Conservation (phyloP, 371 early-diverging fungal species). For the Apophysomyces variabilis region DNA sequence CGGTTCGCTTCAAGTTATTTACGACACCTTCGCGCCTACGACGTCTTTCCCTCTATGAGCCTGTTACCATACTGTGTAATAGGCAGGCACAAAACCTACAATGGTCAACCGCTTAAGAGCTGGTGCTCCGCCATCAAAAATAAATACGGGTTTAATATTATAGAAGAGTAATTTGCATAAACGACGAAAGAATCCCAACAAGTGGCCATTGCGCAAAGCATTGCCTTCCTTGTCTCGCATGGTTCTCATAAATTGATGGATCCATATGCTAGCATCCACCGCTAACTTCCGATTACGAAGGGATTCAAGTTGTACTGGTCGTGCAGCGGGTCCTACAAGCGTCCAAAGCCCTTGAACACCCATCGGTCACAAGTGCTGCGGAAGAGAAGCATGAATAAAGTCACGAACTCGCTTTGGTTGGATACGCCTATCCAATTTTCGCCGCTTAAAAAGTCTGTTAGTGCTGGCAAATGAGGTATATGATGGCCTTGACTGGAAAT, state of each 20-base stretch:
- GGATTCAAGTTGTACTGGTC: constrained; percentile 81
- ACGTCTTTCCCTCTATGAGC: constrained; percentile 58
- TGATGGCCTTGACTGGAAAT: no score
- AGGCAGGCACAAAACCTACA: constrained; percentile 42
- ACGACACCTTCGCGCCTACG: constrained; percentile 57
- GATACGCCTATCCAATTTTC: no score
- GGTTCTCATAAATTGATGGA: constrained; percentile 93
- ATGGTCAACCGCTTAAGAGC: constrained; percentile 81
- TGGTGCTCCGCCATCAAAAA: constrained; percentile 94
- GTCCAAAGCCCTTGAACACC: constrained; percentile 97
- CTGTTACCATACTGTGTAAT: neutral
- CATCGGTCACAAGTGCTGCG: constrained; percentile 57
- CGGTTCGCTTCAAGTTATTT: constrained; percentile 68
- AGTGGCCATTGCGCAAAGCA: constrained; percentile 79
- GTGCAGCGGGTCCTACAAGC: constrained; percentile 81
- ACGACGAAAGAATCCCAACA: constrained; percentile 93
- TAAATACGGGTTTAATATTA: constrained; percentile 93
- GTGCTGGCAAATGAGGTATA: no score
- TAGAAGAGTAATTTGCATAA: constrained; percentile 93
- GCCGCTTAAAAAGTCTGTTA: no score
- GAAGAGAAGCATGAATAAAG: neutral
- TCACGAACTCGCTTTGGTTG: no score
- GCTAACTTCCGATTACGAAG: constrained; percentile 79
- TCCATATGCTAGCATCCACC: constrained; percentile 97
- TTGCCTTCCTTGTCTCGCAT: constrained; percentile 91